Evolutionary conservation across 345 rosid species (phyloP).

Genomic region (Rubroshorea leprosula): DNA sequence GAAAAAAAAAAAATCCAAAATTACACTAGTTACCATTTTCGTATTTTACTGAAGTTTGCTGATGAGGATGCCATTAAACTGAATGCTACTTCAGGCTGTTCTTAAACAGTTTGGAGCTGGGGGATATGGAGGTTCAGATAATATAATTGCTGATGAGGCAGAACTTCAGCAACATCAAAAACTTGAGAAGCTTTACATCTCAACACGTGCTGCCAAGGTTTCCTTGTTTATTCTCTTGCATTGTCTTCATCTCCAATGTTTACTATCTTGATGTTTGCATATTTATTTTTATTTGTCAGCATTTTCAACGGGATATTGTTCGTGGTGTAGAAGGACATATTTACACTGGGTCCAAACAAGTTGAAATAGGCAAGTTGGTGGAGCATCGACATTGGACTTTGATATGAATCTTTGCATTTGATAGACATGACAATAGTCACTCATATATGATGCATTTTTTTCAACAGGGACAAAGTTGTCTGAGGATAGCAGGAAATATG

Average conservation of each 20-base stretch:
- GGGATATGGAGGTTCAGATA: constrained; percentile 82
- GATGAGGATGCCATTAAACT: constrained; percentile 19
- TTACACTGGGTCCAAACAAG: constrained; percentile 80
- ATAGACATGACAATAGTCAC: not conserved
- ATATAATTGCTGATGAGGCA: constrained; percentile 58
- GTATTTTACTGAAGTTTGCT: not conserved
- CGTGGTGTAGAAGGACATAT: constrained; percentile 93
- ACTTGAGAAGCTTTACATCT: constrained; percentile 85
- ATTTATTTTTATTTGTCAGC: constrained; percentile 40
- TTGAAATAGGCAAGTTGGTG: constrained; percentile 66
- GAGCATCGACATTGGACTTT: constrained; percentile 1
- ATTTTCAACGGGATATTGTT: constrained; percentile 84
- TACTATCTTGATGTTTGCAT: constrained; percentile 7
- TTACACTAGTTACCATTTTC: not conserved
- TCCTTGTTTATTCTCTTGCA: constrained; percentile 6
- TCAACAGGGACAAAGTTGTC: constrained; percentile 71
- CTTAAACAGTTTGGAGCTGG: constrained; percentile 84
- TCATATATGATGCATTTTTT: not conserved
- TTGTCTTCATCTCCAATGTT: constrained; percentile 6
- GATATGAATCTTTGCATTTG: constrained; percentile 7
- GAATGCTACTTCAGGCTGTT: constrained; percentile 59
- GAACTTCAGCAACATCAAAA: constrained; percentile 78
- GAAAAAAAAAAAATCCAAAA: no score
- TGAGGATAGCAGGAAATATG: constrained; percentile 85
- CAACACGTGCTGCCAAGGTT: constrained; percentile 93